Base-by-base conservation (phyloP, 371 early-diverging fungal genomes). In the Mucor mucedo region DNA sequence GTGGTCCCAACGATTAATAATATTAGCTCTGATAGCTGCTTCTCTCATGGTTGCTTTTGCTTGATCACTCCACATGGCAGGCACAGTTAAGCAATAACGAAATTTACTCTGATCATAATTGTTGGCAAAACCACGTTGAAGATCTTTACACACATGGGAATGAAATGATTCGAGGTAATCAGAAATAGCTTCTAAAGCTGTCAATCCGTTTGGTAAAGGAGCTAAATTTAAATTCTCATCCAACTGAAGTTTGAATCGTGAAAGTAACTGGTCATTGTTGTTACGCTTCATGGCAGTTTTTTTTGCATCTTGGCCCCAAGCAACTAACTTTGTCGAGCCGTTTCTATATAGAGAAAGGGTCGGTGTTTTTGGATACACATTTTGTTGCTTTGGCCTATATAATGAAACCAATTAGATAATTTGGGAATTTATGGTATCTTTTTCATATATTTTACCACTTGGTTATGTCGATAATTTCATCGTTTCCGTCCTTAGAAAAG, bases 41-140 rank as follows among this genome's bases (percentile, higher is more conserved):
- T 78, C 77, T 62, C 81, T 70, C 81, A 80, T 80, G 8, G 74
- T 77, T 21, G 78, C 74, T 55, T 80, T 80, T 47, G 81, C 81
- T 54, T 76, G 71, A 58, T 80, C 81, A 50, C 75, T 77, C 81
- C 81, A 80, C 81, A 80, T 80, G 52, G 81, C 81, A 53, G 81
- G 81, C 7, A 80, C 81, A 8, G 81, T 80, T 38, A 80, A 58
- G 55, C 81, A 80, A 52, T 80, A 80, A 32, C 80, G 63, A 60
- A 80, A 80, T 55, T 80, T 77, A 48, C 73, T 73, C 52, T 77
- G 80, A 42, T 77, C 77, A 55, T 78, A 80, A 44, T 79, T 72
- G 48, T 73, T 75, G 33, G 73, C 73, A 65, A 72, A 77, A 52
- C 83, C 80, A 44, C 76, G 69, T 45, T 76, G 78, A 45, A 81